Evolutionary conservation across 2,329 filamentous ascomycete species (phyloP).

Genomic region (Penicillium olsonii): DNA sequence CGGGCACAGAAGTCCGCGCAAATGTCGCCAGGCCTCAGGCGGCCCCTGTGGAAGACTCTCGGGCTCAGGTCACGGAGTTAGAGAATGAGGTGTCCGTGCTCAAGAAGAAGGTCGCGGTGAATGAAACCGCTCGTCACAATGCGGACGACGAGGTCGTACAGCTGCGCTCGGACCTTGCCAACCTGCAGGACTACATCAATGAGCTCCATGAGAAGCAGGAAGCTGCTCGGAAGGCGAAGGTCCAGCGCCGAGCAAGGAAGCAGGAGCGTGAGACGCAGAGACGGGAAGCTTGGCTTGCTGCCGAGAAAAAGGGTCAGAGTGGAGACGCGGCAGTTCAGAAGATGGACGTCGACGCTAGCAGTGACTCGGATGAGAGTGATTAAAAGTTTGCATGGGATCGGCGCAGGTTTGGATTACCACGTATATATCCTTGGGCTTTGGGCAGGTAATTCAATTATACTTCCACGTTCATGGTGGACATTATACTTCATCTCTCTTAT

Average conservation of each 20-base stretch:
- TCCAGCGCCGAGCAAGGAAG: constrained; percentile 38
- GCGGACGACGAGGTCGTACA: constrained; percentile 38
- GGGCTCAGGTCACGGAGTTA: constrained; percentile 33
- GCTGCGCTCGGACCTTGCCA: constrained; percentile 37
- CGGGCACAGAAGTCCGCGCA: constrained; percentile 24
- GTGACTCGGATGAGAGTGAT: constrained; percentile 37
- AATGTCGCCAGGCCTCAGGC: constrained; percentile 1
- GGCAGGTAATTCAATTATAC: constrained; percentile 2
- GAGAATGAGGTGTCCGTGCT: constrained; percentile 43
- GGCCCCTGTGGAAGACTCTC: constrained; percentile 20
- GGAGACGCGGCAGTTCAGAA: constrained; percentile 41
- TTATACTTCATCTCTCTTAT: too few relatives aligned
- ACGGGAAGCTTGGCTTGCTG: constrained; percentile 47
- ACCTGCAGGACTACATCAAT: constrained; percentile 40
- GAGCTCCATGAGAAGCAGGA: constrained; percentile 44
- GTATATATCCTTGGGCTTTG: constrained; percentile 6
- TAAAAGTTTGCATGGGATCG: constrained; percentile 14
- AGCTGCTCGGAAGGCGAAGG: constrained; percentile 32
- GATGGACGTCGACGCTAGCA: constrained; percentile 40
- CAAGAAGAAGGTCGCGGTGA: constrained; percentile 38
- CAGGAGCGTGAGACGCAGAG: constrained; percentile 43
- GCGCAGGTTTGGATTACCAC: constrained; percentile 7
- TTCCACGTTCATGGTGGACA: constrained; percentile 1
- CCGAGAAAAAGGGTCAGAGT: constrained; percentile 46
- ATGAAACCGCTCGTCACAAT: constrained; percentile 38